These are phyloP conservation scores for Trametes pubescens DNA, from an alignment of 1,284 basidiomycete species.

Conservation along the genomic window DNA sequence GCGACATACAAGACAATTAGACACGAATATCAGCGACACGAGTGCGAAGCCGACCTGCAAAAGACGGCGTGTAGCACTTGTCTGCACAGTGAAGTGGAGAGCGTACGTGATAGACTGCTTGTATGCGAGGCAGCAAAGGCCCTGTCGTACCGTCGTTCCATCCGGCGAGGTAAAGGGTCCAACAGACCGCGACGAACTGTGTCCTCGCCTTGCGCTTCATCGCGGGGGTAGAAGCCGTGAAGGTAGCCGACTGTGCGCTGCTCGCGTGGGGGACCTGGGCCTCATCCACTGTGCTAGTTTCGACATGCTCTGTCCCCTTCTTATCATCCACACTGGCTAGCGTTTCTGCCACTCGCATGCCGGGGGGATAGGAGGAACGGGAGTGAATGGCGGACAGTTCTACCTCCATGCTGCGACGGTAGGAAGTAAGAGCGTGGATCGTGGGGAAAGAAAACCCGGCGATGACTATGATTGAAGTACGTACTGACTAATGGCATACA, in stretches of 20 bases:
- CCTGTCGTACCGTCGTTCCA: constrained; percentile 73
- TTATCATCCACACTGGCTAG: no score
- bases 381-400: no score
- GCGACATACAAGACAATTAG: constrained; percentile 54
- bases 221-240: constrained; percentile 7
- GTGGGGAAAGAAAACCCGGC: no score
- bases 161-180: constrained; percentile 54
- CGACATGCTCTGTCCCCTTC: no score
- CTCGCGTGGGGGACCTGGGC: no score
- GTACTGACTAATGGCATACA: no score
- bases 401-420: no score
- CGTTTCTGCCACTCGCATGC: no score
- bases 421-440: no score
- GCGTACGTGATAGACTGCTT: constrained; percentile 56
- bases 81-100: background rate
- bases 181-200: constrained; percentile 51
- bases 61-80: background rate
- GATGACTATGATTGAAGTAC: no score
- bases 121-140: constrained; percentile 64
- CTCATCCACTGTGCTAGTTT: no score
- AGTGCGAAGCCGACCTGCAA: constrained; percentile 50
- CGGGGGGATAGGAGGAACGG: no score
- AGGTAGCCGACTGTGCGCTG: background rate
- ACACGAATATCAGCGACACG: constrained; percentile 65
- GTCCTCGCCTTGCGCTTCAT: constrained; percentile 24